These are phyloP conservation scores for Stenogyne calaminthoides DNA, from an alignment of 305 asterid species.

Conservation along the genomic window DNA sequence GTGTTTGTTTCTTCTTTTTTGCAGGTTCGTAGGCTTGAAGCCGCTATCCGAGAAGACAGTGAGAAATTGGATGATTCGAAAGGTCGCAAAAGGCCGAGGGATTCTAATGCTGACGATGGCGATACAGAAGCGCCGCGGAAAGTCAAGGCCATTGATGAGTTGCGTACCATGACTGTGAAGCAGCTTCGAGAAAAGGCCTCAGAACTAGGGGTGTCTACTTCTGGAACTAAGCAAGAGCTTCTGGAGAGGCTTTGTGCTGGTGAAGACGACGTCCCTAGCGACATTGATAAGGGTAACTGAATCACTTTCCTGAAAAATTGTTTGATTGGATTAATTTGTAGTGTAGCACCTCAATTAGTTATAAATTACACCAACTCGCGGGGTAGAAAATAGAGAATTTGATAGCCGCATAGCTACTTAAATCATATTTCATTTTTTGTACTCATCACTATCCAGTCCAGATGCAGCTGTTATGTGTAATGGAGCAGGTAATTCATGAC, in stretches of 20 bases:
- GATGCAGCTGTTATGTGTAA: constrained; percentile 1
- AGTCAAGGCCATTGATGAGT: constrained; percentile 49
- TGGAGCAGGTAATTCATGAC: not conserved
- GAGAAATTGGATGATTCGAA: constrained; percentile 35
- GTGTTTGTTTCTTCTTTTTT: constrained; percentile 4
- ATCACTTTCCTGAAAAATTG: not conserved
- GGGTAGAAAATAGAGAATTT: not conserved
- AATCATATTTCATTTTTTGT: not conserved
- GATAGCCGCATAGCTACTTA: not conserved
- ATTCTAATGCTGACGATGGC: constrained; percentile 37
- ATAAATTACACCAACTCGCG: not conserved
- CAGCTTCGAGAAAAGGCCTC: constrained; percentile 64
- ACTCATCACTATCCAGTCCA: not conserved
- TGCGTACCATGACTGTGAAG: constrained; percentile 52
- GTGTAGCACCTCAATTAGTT: not conserved
- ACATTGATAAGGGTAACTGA: constrained; percentile 33
- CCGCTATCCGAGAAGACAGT: constrained; percentile 49
- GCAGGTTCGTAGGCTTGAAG: constrained; percentile 72
- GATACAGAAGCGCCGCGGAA: constrained; percentile 44
- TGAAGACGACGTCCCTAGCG: constrained; percentile 30
- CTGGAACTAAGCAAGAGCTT: constrained; percentile 67
- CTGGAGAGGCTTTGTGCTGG: constrained; percentile 59
- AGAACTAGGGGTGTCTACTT: constrained; percentile 47
- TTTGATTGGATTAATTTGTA: not conserved
- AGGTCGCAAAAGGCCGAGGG: constrained; percentile 55